These are phyloP conservation scores for Groenewaldozyma auringiensis DNA, from an alignment of 1,139 yeast genomes.

Conservation along the genomic window DNA sequence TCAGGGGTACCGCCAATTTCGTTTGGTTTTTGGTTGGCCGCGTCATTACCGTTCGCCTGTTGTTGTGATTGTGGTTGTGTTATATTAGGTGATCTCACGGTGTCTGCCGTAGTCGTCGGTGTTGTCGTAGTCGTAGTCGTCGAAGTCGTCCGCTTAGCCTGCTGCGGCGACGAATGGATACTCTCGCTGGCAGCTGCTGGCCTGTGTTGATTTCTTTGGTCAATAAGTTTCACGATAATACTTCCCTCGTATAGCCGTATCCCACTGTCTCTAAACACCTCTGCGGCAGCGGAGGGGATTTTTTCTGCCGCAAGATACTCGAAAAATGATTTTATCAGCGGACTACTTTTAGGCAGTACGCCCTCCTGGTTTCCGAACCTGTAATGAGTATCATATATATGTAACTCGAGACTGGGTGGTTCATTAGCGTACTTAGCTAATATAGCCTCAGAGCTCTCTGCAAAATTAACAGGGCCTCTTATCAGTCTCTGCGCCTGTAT, in stretches of 20 bases:
- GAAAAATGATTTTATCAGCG: conserved; percentile 65
- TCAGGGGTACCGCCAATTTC: conserved; percentile 4
- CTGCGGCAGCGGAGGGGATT: conserved; percentile 85
- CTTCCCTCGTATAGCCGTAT: conserved; percentile 84
- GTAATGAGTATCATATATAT: conserved; percentile 83
- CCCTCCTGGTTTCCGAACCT: conserved; percentile 73
- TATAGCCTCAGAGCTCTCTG: conserved; percentile 68
- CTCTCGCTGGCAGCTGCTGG: neutral
- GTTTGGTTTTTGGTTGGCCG: conserved; percentile 2
- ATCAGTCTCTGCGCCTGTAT: conserved; percentile 1
- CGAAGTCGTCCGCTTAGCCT: conserved; percentile 6
- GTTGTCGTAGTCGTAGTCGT: conserved; percentile 7
- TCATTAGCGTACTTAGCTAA: conserved; percentile 67
- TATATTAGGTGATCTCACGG: neutral
- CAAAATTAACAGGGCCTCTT: conserved; percentile 23
- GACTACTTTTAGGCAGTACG: conserved; percentile 70
- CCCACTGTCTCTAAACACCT: conserved; percentile 78
- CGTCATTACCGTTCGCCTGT: neutral
- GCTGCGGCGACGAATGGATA: conserved; percentile 5
- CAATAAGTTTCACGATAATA: conserved; percentile 72
- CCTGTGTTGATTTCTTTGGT: conserved; percentile 44
- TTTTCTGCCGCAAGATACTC: conserved; percentile 72
- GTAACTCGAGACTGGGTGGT: conserved; percentile 80
- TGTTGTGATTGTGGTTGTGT: conserved; percentile 1
- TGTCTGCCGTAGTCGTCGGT: neutral